Percentiles rank a stretch among this genome's conserved stretches.
phyloP scores from a whole-genome alignment of 805 yeast species.

The Myxozyma lipomycoides region DNA sequence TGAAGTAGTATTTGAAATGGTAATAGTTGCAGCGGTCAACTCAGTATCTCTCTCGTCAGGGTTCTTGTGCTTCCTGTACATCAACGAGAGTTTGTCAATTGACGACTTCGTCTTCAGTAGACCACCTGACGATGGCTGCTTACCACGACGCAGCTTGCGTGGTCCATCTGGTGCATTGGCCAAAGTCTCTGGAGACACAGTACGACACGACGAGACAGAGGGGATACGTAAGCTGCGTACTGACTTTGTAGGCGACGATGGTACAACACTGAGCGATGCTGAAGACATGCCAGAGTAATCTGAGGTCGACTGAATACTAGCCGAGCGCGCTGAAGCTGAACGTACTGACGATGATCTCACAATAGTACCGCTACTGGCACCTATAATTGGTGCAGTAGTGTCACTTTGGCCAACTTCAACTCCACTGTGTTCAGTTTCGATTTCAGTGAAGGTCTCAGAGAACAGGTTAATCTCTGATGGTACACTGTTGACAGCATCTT shows the following conservation, averaged over 20 bases:
- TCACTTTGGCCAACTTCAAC: neutral
- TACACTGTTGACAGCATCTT: too few species aligned
- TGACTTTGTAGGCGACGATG: neutral
- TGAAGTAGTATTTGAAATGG: neutral
- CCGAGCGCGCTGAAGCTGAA: neutral
- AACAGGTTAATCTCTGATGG: neutral
- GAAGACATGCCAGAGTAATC: neutral
- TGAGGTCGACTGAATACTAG: neutral
- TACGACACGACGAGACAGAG: too few species aligned
- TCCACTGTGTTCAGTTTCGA: neutral
- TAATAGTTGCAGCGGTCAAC: neutral
- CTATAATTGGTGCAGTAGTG: neutral
- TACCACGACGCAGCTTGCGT: slow-evolving; percentile 4
- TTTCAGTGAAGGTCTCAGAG: neutral
- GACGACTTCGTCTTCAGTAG: slow-evolving; percentile 25
- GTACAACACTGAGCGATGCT: neutral
- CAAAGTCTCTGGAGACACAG: neutral
- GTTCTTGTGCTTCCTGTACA: slow-evolving; percentile 4
- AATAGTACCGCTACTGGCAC: neutral
- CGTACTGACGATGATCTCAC: neutral
- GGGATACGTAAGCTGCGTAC: neutral
- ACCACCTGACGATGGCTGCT: slow-evolving; percentile 5
- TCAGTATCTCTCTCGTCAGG: neutral
- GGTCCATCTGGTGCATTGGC: neutral
- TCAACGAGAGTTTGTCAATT: slow-evolving; percentile 16